These are phyloP conservation scores for Candida sp. DNA, from an alignment of 1,139 yeast genomes.

Conservation along the genomic window DNA sequence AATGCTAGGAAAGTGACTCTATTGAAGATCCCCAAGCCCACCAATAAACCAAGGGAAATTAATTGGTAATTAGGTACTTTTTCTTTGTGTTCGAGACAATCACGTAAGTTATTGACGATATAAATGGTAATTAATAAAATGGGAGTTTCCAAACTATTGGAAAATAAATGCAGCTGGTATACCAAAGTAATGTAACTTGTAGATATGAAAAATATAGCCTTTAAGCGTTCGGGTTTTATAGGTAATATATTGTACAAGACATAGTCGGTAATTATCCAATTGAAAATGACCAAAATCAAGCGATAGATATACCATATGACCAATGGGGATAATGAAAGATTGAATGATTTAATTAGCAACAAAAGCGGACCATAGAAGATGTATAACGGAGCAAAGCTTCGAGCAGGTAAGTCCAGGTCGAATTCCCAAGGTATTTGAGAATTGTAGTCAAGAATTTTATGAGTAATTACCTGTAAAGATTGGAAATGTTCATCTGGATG, in stretches of 20 bases:
- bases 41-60: conserved; percentile 46
- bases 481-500: conserved; percentile 99
- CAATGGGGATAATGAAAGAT: conserved; percentile 31
- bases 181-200: conserved; percentile 80
- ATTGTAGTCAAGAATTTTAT: conserved; percentile 44
- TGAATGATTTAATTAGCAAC: conserved; percentile 21
- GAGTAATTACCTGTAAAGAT: conserved; percentile 68
- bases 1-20: conserved; percentile 82
- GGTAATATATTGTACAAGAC: conserved; percentile 49
- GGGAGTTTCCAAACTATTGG: conserved; percentile 82
- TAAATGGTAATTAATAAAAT: conserved; percentile 56
- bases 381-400: conserved; percentile 73
- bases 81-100: conserved; percentile 20
- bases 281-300: conserved; percentile 50
- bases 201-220: conserved; percentile 61
- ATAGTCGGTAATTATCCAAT: conserved; percentile 59
- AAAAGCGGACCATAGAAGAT: conserved; percentile 68
- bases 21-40: conserved; percentile 74
- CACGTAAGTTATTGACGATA: conserved; percentile 40
- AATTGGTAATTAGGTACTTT: conserved; percentile 12
- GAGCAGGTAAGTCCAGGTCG: conserved; percentile 50
- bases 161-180: conserved; percentile 84
- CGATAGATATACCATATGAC: conserved; percentile 57
- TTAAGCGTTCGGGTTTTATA: conserved; percentile 59
- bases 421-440: conserved; percentile 88